Conservation (phyloP, 352 stramenopile species). For the Pythium scleroteichum region DNA sequence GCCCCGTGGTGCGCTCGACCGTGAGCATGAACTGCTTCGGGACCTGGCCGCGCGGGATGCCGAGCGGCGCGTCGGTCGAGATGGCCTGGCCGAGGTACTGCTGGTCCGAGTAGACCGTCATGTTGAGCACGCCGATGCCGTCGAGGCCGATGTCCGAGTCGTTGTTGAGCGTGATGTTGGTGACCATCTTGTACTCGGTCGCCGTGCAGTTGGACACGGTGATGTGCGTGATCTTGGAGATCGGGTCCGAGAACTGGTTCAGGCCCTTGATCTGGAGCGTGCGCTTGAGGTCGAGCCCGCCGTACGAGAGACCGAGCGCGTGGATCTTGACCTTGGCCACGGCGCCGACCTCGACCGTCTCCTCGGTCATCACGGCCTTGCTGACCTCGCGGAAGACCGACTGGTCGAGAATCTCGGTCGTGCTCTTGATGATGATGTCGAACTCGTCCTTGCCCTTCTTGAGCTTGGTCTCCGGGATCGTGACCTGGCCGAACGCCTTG, state of each 20-base stretch:
- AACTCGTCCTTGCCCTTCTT: conserved; percentile 57
- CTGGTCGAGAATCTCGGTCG: conserved; percentile 39
- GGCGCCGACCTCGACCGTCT: conserved; percentile 42
- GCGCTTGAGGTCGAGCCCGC: conserved; percentile 48
- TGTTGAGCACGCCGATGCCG: conserved; percentile 63
- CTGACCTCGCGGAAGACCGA: conserved; percentile 50
- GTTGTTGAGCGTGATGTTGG: conserved; percentile 68
- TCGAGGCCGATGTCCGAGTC: conserved; percentile 47
- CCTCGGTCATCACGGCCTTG: conserved; percentile 37
- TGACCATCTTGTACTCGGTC: conserved; percentile 48
- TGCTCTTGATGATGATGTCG: conserved; percentile 51
- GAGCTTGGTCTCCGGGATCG: conserved; percentile 56
- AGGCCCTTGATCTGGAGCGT: conserved; percentile 45
- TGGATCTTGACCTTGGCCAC: conserved; percentile 47
- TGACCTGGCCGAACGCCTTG: conserved; percentile 45
- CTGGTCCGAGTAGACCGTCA: conserved; percentile 65
- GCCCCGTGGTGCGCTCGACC: conserved; percentile 22
- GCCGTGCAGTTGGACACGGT: conserved; percentile 42
- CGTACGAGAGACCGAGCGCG: conserved; percentile 48
- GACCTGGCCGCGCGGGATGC: conserved; percentile 19
- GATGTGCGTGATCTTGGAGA: conserved; percentile 57
- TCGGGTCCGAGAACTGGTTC: conserved; percentile 55
- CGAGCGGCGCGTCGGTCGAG: conserved; percentile 20
- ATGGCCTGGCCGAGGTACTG: conserved; percentile 61
- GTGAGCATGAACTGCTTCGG: conserved; percentile 21